Evolutionary conservation across 2,329 filamentous ascomycete species (phyloP).

Genomic region (Colletotrichum sp.): DNA sequence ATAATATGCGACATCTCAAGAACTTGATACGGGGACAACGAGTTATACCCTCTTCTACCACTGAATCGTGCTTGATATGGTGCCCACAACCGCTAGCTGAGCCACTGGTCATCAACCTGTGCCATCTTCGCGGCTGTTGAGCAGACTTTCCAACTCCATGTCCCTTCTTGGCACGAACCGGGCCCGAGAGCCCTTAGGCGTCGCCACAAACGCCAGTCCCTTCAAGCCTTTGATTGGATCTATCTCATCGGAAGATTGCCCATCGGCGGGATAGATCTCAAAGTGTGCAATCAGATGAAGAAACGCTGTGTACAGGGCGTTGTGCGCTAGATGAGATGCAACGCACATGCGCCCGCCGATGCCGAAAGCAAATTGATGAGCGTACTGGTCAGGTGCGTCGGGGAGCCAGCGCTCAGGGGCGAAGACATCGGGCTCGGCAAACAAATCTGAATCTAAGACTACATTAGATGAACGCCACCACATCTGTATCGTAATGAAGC

Average conservation of each 20-base stretch:
- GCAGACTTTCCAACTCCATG: not conserved
- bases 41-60: not conserved
- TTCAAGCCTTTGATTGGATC: slow-evolving; percentile 35
- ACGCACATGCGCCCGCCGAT: slow-evolving; percentile 61
- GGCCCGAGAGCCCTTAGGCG: slow-evolving; percentile 16
- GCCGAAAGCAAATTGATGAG: slow-evolving; percentile 57
- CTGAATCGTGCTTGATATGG: not conserved
- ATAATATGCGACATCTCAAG: not conserved
- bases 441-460: slow-evolving; percentile 58
- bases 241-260: slow-evolving; percentile 2
- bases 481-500: not conserved
- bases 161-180: slow-evolving; percentile 20
- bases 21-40: not conserved
- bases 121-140: not conserved
- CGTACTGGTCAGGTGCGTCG: slow-evolving; percentile 27
- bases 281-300: slow-evolving; percentile 55
- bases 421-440: slow-evolving; percentile 68
- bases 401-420: slow-evolving; percentile 47
- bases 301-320: slow-evolving; percentile 57
- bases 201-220: slow-evolving; percentile 9
- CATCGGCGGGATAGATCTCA: slow-evolving; percentile 37
- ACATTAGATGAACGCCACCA: not conserved
- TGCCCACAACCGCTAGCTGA: not conserved
- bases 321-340: slow-evolving; percentile 57
- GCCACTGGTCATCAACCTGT: not conserved